A percentile compares a stretch with the other conserved stretches of the same genome.
Conservation (phyloP, 257 asterid genomes). For the Fraxinus pennsylvanica region DNA sequence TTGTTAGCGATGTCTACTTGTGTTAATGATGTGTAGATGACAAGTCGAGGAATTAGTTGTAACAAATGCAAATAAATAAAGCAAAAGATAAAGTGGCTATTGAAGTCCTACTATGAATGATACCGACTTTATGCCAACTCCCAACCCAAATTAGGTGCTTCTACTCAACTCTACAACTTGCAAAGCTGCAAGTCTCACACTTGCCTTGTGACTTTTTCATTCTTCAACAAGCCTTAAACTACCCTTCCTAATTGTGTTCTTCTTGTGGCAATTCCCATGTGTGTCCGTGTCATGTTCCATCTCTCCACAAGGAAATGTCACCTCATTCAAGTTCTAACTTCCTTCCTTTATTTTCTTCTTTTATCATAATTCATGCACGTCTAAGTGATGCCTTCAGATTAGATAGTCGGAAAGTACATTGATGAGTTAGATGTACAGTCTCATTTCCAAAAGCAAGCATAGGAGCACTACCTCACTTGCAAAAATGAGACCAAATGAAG, state of each 20-base stretch:
- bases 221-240: constrained; percentile 28
- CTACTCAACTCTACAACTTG: constrained; percentile 29
- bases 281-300: constrained; percentile 3
- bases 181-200: constrained; percentile 13
- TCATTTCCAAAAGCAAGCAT: neutral
- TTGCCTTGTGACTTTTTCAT: constrained; percentile 19
- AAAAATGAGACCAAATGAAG: neutral
- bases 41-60: constrained; percentile 30
- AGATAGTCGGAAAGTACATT: neutral
- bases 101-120: constrained; percentile 27
- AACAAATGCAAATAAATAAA: constrained; percentile 31
- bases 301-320: constrained; percentile 8
- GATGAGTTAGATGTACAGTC: neutral
- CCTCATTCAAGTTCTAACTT: constrained; percentile 15
- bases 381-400: neutral
- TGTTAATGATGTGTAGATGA: constrained; percentile 20
- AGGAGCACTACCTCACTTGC: neutral
- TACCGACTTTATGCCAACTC: constrained; percentile 41
- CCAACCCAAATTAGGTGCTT: constrained; percentile 9
- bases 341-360: neutral
- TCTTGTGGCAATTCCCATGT: constrained; percentile 11
- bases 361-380: neutral
- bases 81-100: constrained; percentile 19
- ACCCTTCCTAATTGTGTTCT: constrained; percentile 10
- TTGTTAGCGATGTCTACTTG: constrained; percentile 5